Evolutionary conservation across 75 land plant species (phyloP).

Genomic region (Sequoia sempervirens): DNA sequence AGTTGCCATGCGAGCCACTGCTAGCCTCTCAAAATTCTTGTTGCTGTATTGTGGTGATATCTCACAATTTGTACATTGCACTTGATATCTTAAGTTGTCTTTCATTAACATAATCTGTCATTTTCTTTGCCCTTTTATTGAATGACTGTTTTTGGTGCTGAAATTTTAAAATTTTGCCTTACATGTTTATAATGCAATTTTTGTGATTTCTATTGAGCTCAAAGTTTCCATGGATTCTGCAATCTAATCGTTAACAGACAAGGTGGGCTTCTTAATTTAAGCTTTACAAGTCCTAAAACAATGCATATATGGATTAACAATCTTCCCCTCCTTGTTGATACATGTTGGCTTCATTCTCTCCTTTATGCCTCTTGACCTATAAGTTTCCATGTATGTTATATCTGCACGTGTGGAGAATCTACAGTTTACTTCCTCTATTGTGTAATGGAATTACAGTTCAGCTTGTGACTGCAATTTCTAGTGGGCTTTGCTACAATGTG

Average conservation of each 20-base stretch:
- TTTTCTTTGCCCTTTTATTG: not conserved
- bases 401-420: not conserved
- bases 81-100: not conserved
- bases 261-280: not conserved
- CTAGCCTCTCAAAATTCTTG: not conserved
- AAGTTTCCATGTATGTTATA: not conserved
- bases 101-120: not conserved
- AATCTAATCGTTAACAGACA: not conserved
- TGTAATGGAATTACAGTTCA: not conserved
- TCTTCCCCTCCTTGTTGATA: not conserved
- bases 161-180: not conserved
- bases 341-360: not conserved
- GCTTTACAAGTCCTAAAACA: not conserved
- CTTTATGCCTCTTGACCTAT: not conserved
- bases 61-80: not conserved
- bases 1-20: not conserved
- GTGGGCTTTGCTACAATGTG: not conserved
- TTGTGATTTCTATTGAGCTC: not conserved
- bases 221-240: not conserved
- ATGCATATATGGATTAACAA: not conserved
- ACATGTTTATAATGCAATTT: not conserved
- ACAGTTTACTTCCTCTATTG: not conserved
- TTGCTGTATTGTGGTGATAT: not conserved
- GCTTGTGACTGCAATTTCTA: not conserved
- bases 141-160: not conserved